Base-by-base conservation (phyloP, 345 rosid genomes). In the Cardamine resedifolia region DNA sequence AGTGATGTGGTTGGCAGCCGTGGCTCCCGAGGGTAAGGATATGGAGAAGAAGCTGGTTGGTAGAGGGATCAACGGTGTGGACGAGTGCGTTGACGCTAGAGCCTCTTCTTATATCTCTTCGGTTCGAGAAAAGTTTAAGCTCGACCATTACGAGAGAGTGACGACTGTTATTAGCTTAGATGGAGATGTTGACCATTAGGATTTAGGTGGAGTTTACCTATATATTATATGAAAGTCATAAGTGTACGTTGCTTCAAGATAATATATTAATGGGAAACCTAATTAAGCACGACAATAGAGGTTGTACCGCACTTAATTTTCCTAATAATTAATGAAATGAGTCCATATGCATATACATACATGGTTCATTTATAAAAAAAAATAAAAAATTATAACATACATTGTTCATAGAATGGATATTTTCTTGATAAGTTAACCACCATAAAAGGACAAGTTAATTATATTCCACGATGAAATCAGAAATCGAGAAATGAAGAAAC, bases 91-190 rank as follows among this genome's bases (percentile, higher is more conserved):
- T 43, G 77, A 77, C 68, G 64, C 70, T 52, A 77, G 76, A 72
- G 80, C 77, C 49, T 43, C 73, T 49, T 58, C 77, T 11, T 77
- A 71, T 66, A 77, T 77, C 62, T 77, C 80, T 39, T 71, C 80
- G 31, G 80, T 71, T 59, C 55, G 67, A 30, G 77, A 70, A 49
- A 62, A 61, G 75, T 77, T 77, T 52, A 77, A 71, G 76, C 14
- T 36, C 23, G 71, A 77, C 44, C 70, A 63, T 28, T 44, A 47
- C 15, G 73, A 75, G 63, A 57, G 74, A 59, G 16, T 52, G 57
- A 70, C 66, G 47, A 76, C 75, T 63, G 75, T 39, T 63, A 64
- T 57, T 47, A 70, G 27, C 75, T 45, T 76, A 76, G 65, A 76
- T 58, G 41, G 26, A 39, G 50, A 57, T 19, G 61, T 18, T 33